A percentile compares a stretch with the other conserved stretches of the same genome.
phyloP scores from a whole-genome alignment of 2,329 filamentous ascomycete genomes.

The Akanthomyces uredinophilus region DNA sequence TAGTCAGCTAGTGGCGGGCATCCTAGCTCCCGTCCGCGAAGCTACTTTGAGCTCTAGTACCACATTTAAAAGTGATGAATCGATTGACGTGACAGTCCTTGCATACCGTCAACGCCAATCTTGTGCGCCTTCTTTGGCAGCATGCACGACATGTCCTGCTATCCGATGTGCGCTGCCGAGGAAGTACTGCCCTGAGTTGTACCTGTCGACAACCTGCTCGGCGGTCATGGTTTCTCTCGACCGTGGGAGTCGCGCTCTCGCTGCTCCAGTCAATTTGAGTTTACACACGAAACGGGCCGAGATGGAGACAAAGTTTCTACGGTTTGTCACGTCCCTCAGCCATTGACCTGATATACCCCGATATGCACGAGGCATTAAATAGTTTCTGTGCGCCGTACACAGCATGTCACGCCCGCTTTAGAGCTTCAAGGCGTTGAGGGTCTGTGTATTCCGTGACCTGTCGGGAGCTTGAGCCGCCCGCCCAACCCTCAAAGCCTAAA shows the following conservation, averaged over 20 bases:
- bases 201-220: background rate
- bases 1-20: background rate
- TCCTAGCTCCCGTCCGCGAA: background rate
- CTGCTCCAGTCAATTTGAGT: background rate
- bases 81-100: background rate
- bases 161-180: background rate
- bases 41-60: background rate
- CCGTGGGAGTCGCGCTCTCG: too few relatives aligned
- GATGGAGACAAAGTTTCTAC: background rate
- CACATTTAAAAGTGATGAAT: background rate
- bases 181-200: background rate
- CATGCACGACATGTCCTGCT: conserved; percentile 6
- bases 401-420: background rate
- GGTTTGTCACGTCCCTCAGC: too few relatives aligned
- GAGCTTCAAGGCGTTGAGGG: background rate
- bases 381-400: background rate
- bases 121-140: background rate
- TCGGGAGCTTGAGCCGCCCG: background rate
- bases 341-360: background rate
- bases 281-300: background rate
- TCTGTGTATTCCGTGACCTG: background rate
- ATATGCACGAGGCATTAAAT: background rate
- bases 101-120: background rate
- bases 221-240: background rate
- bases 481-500: background rate